Evolutionary conservation across 2,329 filamentous ascomycete genomes (phyloP), one percentile per base, ranked within the genome.

Genomic region (Pochonia chlamydosporia): DNA sequence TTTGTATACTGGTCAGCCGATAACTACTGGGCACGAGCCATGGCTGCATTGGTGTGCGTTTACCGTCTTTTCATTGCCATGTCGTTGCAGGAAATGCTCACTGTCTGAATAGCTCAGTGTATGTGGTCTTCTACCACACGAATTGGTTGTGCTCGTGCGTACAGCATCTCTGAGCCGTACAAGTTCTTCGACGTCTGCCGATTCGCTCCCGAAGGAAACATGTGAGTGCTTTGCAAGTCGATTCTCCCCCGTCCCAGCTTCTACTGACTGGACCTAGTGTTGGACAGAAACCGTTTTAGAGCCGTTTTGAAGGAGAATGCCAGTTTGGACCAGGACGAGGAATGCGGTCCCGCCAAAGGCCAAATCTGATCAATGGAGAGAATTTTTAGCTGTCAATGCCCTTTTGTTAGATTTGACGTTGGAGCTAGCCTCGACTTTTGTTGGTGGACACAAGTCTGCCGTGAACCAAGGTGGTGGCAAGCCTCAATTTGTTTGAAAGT

Each of bases 1-100:
- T 20, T 44, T 61, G 14, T 68, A 63, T 46, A 52, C 56, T 23
- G 58, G 59, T 14, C 56, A 60, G 48, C 58, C 63, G 39, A 56
- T 67, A 36, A 54, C 52, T 13, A 60, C 59, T 6, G 63, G 63
- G 6, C 55, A 60, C 13, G 64, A 66, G 48, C 56, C 55, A 3
- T 67, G 64, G 64, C 57, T 66, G 21, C 65, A 68, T 35, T 67
- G 63, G 63, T 63, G 64, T 67, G 59, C 50, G 60, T 54, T n/a
- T 10, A 4, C 14, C 16, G 18, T 14, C n/a, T 7, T 13, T 9
- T 6, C 9, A n/a, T 16, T 5, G 42, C 26, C 9, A 21, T 8
- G 3, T 30, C 4, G 25, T n/a, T 26, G n/a, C 21, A 14, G 20
- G 16, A 20, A 6, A 3, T 16, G 25, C 41, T 14, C 14, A n/a